These are phyloP conservation scores for Pestalotiopsis sp. DNA, from an alignment of 2,329 filamentous ascomycete genomes.

Conservation along the genomic window DNA sequence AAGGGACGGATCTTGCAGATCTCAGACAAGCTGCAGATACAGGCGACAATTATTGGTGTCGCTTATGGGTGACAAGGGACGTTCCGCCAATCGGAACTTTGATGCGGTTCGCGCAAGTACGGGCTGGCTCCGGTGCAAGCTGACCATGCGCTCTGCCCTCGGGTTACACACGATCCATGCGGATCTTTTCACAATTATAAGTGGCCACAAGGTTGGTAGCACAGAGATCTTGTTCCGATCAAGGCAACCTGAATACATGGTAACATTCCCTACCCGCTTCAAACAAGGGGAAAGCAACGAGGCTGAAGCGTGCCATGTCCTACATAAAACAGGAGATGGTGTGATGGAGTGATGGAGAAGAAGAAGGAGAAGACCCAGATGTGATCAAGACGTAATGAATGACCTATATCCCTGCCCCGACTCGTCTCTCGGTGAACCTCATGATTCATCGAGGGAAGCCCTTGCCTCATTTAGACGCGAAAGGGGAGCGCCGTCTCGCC, in stretches of 20 bases:
- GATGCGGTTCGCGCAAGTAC: not conserved
- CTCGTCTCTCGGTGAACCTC: not conserved
- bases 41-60: constrained; percentile 1
- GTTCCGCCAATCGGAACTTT: constrained; percentile 7
- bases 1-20: not conserved
- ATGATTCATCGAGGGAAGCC: not conserved
- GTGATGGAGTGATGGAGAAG: not conserved
- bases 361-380: not conserved
- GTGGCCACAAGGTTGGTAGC: not conserved
- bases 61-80: not conserved
- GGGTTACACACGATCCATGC: constrained; percentile 8
- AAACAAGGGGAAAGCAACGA: not conserved
- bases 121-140: not conserved
- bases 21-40: constrained; percentile 4
- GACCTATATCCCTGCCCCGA: not conserved
- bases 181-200: not conserved
- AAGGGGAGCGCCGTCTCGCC: constrained; percentile 44
- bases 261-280: not conserved
- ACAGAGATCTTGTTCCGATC: constrained; percentile 13
- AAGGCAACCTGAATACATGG: not conserved
- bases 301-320: not conserved
- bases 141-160: not conserved
- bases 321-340: not conserved
- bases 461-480: constrained; percentile 39
- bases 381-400: constrained; percentile 2